Base-by-base conservation (phyloP, 768 basidiomycete genomes). In the Tulasnella sp. region DNA sequence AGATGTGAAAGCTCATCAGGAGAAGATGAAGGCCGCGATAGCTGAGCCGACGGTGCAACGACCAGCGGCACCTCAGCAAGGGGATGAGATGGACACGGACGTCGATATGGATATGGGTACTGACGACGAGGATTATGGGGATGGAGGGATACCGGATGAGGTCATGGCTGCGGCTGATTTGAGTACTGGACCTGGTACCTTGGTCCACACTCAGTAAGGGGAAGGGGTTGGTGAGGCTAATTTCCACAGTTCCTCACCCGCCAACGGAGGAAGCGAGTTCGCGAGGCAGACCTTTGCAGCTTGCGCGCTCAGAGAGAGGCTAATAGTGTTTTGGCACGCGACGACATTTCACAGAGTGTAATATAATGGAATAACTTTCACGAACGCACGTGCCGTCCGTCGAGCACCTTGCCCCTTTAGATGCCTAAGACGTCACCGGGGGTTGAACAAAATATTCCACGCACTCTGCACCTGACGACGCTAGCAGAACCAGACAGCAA, bases 1-100 rank as follows among this genome's bases (percentile, higher is more conserved):
- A 83, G 94, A 99, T 84, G 89, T 99, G 19, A 90, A 95, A 83
- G 93, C 91, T 84, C 92, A 92, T 68, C 96, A 98, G 84, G 89
- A 89, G 44, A 93, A 93, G 83, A 94, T 95, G 82, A 91, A 89
- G 84, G 88, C 92, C 27, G 86, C 89, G 7, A 80, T 46, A 14
- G 74, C 71, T 27, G 85, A 88, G 80, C 84, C 84, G 75, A 82
- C 75, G 38, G 82, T 81, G 82, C 80, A 72, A 9, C 80, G 74
- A 56, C 83, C 82, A 24, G 81, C 75, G 71, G 82, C 78, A 76
- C 83, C 76, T 82, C 84, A 83, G 81, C 86, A 88, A 38, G 88
- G 89, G 46, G 88, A 89, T 58, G 91, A 93, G 44, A 91, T 92
- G 78, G 83, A 82, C 42, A 82, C 83, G 78, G 84, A 84, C 71